Percentiles rank a stretch among this genome's conserved stretches.
Conservation (phyloP, 352 stramenopile species). For the Globisporangium emineosum region DNA sequence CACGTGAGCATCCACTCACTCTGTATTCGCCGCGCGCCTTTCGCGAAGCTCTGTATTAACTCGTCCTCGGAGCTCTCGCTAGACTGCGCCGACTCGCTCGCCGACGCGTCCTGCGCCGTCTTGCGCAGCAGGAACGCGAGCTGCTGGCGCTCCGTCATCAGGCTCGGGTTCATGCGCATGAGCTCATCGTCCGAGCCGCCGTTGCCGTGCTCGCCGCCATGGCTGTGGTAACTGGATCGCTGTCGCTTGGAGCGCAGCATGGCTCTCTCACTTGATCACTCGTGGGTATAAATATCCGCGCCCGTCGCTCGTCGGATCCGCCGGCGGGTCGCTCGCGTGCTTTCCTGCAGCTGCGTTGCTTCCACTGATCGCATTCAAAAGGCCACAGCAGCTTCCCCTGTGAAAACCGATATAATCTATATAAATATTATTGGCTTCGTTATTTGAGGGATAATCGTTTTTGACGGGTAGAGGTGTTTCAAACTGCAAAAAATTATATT, state of each 20-base stretch:
- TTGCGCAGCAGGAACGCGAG: slow-evolving; percentile 77
- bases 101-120: slow-evolving; percentile 56
- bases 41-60: slow-evolving; percentile 11
- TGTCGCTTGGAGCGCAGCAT: slow-evolving; percentile 22
- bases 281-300: slow-evolving; percentile 12
- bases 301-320: slow-evolving; percentile 2
- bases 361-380: slow-evolving; percentile 12
- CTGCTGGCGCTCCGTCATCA: slow-evolving; percentile 86
- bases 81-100: slow-evolving; percentile 23
- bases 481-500: too few relatives aligned
- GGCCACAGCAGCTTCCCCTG: neutral
- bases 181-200: slow-evolving; percentile 17
- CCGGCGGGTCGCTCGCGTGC: neutral
- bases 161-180: slow-evolving; percentile 39
- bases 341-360: neutral
- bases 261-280: neutral
- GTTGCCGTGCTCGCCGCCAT: neutral
- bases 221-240: slow-evolving; percentile 8
- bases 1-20: slow-evolving; percentile 4
- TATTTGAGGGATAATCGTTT: too few relatives aligned
- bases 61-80: slow-evolving; percentile 32
- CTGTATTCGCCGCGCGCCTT: slow-evolving; percentile 10
- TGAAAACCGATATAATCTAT: neutral
- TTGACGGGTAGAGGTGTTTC: neutral
- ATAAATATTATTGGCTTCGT: too few relatives aligned